phyloP scores from a whole-genome alignment of 768 basidiomycete species.

The Phlebiopsis gigantea region DNA sequence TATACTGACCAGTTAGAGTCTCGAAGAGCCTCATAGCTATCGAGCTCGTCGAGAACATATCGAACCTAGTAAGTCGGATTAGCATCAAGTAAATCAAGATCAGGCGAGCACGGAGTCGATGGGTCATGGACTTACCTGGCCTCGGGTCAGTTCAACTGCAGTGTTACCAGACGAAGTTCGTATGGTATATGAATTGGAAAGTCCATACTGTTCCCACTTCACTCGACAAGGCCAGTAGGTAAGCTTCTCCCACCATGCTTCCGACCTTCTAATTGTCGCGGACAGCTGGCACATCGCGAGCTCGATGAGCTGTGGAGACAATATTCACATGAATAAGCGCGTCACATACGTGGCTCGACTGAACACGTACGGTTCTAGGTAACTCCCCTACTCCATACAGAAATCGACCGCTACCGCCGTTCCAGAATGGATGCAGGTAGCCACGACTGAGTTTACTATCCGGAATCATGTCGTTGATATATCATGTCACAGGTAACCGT shows the following conservation, averaged over 20 bases:
- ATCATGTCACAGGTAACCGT: not conserved
- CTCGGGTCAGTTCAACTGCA: constrained; percentile 30
- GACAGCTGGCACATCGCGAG: constrained; percentile 47
- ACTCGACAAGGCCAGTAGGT: constrained; percentile 13
- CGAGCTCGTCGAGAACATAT: constrained; percentile 46
- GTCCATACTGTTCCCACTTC: constrained; percentile 24
- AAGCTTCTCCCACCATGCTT: constrained; percentile 37
- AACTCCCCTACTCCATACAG: constrained; percentile 45
- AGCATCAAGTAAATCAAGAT: not conserved
- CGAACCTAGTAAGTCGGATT: constrained; percentile 29
- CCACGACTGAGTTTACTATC: constrained; percentile 21
- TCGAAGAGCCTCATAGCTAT: constrained; percentile 37
- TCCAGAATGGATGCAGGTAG: constrained; percentile 47
- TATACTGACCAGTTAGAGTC: constrained; percentile 31
- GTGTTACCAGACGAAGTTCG: constrained; percentile 29
- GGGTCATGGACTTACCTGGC: constrained; percentile 33
- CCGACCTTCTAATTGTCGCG: constrained; percentile 32
- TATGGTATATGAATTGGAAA: constrained; percentile 27
- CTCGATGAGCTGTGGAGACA: constrained; percentile 35
- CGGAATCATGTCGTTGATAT: not conserved
- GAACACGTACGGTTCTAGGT: constrained; percentile 40
- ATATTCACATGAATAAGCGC: not conserved
- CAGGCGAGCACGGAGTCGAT: not conserved
- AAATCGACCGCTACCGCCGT: constrained; percentile 33
- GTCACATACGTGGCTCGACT: not conserved